Conservation (phyloP, 768 basidiomycete species). For the Rhodotorula taiwanensis region DNA sequence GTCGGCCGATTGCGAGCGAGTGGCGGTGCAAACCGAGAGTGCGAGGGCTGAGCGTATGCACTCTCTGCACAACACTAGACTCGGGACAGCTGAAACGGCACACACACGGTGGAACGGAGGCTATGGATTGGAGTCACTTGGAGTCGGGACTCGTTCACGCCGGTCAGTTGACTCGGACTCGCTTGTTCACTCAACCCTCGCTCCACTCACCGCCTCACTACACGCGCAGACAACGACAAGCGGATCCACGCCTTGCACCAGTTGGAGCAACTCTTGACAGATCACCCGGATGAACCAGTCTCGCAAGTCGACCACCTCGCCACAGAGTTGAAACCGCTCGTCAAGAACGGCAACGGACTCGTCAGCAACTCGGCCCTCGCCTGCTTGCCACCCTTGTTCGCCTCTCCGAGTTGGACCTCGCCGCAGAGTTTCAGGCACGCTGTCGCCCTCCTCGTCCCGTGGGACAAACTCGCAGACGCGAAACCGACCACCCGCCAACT, state of each 20-base stretch:
- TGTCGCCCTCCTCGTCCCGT: slow-evolving; percentile 62
- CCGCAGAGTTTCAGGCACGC: slow-evolving; percentile 55
- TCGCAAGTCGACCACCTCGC: slow-evolving; percentile 66
- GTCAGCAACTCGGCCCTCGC: slow-evolving; percentile 68
- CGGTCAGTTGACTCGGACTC: background rate
- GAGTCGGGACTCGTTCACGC: background rate
- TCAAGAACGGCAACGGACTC: slow-evolving; percentile 75
- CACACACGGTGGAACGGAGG: no score
- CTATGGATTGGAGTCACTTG: slow-evolving; percentile 4
- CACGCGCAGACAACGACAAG: slow-evolving; percentile 31
- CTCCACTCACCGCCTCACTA: no score
- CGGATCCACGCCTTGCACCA: slow-evolving; percentile 10
- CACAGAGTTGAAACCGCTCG: slow-evolving; percentile 61
- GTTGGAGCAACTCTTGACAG: background rate
- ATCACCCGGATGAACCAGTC: slow-evolving; percentile 43
- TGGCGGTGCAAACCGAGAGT: no score
- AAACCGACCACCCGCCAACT: slow-evolving; percentile 65
- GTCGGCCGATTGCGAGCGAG: no score
- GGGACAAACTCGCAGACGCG: slow-evolving; percentile 73
- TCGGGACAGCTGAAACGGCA: no score
- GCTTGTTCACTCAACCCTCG: slow-evolving; percentile 8
- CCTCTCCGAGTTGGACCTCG: slow-evolving; percentile 42
- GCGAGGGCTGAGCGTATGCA: no score
- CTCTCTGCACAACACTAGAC: no score
- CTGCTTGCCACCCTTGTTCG: slow-evolving; percentile 52